phyloP scores from a whole-genome alignment of 495 filamentous ascomycete species.

The Bacidia gigantensis region DNA sequence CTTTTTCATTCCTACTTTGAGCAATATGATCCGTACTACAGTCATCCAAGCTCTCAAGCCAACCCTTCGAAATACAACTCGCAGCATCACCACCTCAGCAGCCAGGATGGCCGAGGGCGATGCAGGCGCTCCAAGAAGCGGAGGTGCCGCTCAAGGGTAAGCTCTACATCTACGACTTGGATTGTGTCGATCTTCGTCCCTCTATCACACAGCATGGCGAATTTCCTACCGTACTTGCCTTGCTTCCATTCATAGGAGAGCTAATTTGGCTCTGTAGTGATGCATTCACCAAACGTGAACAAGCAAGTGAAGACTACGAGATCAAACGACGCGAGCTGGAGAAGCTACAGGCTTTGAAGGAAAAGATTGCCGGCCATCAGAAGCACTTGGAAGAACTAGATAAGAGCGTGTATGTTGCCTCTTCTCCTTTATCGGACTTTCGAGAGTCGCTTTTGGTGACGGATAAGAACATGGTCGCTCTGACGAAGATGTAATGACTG shows the following conservation, averaged over 20 bases:
- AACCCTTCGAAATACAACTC: conserved; percentile 35
- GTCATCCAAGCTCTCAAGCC: conserved; percentile 43
- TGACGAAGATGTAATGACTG: too few relatives aligned
- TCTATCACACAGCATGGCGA: too few relatives aligned
- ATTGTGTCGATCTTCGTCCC: neutral
- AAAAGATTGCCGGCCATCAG: conserved; percentile 68
- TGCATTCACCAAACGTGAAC: conserved; percentile 80
- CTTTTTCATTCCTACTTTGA: too few relatives aligned
- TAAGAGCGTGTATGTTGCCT: conserved; percentile 60
- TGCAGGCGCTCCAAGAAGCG: conserved; percentile 45
- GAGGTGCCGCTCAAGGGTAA: conserved; percentile 26
- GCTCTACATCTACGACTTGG: conserved; percentile 5
- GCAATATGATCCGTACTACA: conserved; percentile 51
- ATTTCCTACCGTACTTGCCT: neutral
- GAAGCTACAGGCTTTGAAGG: conserved; percentile 57
- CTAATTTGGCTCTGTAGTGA: conserved; percentile 40
- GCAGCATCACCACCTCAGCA: conserved; percentile 49
- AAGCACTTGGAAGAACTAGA: conserved; percentile 71
- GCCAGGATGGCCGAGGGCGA: conserved; percentile 54
- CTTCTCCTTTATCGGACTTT: too few relatives aligned
- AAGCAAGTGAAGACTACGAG: conserved; percentile 68
- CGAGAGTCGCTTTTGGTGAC: too few relatives aligned
- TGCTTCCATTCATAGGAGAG: neutral
- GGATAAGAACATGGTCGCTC: too few relatives aligned
- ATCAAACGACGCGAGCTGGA: conserved; percentile 72